Base-by-base conservation (phyloP, 495 filamentous ascomycete species). In the Tuber microsphaerosporum region DNA sequence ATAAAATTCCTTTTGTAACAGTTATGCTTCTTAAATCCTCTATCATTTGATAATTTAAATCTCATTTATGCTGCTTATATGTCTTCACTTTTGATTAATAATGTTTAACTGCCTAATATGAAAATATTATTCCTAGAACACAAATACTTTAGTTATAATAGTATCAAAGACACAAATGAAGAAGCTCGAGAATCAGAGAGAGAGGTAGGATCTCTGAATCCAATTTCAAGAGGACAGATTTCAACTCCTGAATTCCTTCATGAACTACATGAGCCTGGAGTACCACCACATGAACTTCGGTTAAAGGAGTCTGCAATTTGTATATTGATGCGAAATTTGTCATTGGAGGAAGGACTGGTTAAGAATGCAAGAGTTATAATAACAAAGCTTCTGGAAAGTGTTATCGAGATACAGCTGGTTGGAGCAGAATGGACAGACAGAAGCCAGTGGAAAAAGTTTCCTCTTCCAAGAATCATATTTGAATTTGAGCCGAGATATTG, bases 381-480 rank as follows among this genome's bases (percentile, higher is more conserved):
- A 26, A 56, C 26, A 26, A 56, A 26, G 2, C 48, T 12, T 12
- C 26, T 14, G 6, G 22, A 56, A 56, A n/a, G 26, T 56, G 2
- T 26, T 56, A 56, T 56, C 0, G 22, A 56, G 12, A 22, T 56
- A 17, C 7, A 56, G 48, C 0, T n/a, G 26, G 22, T 56, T 26
- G 48, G 22, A 4, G 48, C 2, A 20, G 8, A 26, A 56, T 10
- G 1, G 2, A 22, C 0, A 26, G 8, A 4, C 2, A 26, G 0
- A 56, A 12, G 7, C 10, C 8, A 26, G 22, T 2, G 37, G 26
- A 51, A 56, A n/a, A 65, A 48, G 44, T 72, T 51, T 10, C 46
- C 42, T 43, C 37, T 78, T 19, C 70, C 76, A 12, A 20, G 69
- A 65, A 77, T 77, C 2, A 31, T 46, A 12, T 77, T 77, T 61